A percentile compares a stretch with the other conserved stretches of the same genome.
Conservation (phyloP, 768 basidiomycete genomes). For the Sutorius australiensis region DNA sequence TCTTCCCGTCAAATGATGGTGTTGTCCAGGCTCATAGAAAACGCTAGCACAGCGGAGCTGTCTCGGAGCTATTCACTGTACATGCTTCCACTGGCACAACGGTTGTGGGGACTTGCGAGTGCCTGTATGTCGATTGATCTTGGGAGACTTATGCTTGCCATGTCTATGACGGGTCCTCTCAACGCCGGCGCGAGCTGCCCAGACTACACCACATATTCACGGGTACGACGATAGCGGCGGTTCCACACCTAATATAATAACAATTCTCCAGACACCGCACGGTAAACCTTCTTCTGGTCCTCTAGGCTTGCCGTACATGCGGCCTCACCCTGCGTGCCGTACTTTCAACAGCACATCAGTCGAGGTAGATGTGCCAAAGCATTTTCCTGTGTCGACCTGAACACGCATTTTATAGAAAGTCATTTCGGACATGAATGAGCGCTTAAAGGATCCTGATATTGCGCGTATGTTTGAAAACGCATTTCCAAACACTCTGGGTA, state of each 20-base stretch:
- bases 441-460: slow-evolving; percentile 72
- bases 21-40: slow-evolving; percentile 8
- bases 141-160: slow-evolving; percentile 17
- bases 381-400: not conserved
- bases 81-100: not conserved
- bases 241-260: not conserved
- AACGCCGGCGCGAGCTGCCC: slow-evolving; percentile 44
- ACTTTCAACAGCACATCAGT: slow-evolving; percentile 76
- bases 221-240: slow-evolving; percentile 31
- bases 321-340: slow-evolving; percentile 62
- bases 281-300: slow-evolving; percentile 57
- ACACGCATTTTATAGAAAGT: slow-evolving; percentile 47
- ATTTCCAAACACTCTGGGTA: slow-evolving; percentile 78
- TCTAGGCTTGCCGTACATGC: slow-evolving; percentile 66
- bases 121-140: slow-evolving; percentile 21
- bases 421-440: slow-evolving; percentile 65
- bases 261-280: slow-evolving; percentile 47
- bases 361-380: slow-evolving; percentile 44
- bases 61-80: slow-evolving; percentile 1
- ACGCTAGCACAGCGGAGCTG: not conserved
- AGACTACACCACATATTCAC: slow-evolving; percentile 59
- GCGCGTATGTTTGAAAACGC: slow-evolving; percentile 80
- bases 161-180: slow-evolving; percentile 21
- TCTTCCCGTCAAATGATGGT: slow-evolving; percentile 6
- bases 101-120: slow-evolving; percentile 8